Base-by-base conservation (phyloP, 176 grass and related monocot genomes). In the Hsuehochloa calcarea region DNA sequence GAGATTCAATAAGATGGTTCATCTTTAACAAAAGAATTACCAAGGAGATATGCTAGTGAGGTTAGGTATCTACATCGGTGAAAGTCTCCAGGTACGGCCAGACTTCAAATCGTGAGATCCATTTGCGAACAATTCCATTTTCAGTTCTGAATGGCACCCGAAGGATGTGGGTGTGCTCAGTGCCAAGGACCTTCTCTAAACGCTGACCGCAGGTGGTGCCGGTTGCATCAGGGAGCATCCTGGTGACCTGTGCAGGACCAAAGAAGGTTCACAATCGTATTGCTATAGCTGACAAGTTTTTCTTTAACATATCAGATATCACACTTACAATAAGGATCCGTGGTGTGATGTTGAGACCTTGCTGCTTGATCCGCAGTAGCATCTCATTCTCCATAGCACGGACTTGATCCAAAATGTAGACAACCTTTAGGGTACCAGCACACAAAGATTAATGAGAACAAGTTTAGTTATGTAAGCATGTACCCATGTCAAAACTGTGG, bases 391-490 rank as follows among this genome's bases (percentile, higher is more conserved):
- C 97, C 90, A 99, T 89, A 74, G 97, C 97, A 49, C 97, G 93
- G 31, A 99, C 97, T 99, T 99, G 97, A 74, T 99, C 97, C 97
- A 99, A 80, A 74, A 99, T 99, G 80, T 99, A 99, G 47, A 99
- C 97, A 86, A 99, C 97, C 96, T 99, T 68, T 19, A 64, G 35
- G 75, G 3, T 31, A 52, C 4, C n/a, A 64, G 15, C 70, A 19
- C 25, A 70, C 45, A 79, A 52, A 45, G 10, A 76, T 80, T 46
- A 22, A 54, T 91, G 11, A 80, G 29, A 74, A 59, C 11, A 80
- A 7, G 50, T 70, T 70, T 19, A 75, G 14, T 54, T 0, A 1
- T 26, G 5, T 54, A 61, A 70, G 5, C 10, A 50, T 27, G 5
- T 52, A 37, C 10, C 23, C 3, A 70, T 66, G 70, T 64, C 17